phyloP scores from a whole-genome alignment of 306 rosid species.

The Dryas octopetala region DNA sequence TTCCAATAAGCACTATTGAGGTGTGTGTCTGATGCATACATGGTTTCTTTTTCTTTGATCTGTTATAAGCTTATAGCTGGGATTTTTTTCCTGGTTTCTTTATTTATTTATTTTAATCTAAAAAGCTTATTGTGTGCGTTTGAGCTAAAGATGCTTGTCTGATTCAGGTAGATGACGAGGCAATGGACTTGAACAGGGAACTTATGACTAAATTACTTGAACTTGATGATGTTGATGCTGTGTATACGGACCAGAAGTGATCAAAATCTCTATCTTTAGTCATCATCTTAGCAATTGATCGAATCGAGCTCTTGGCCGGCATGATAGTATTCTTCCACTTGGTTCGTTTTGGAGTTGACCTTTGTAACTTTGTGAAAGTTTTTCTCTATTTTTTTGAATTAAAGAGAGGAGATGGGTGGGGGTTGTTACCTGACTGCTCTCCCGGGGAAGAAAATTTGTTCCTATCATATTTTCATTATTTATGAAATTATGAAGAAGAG shows the following conservation, averaged over 20 bases:
- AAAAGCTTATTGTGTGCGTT: neutral
- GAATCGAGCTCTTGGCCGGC: slow-evolving; percentile 16
- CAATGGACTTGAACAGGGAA: slow-evolving; percentile 85
- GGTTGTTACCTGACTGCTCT: neutral
- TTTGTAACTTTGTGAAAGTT: slow-evolving; percentile 3
- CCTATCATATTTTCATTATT: neutral
- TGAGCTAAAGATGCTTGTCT: slow-evolving; percentile 8
- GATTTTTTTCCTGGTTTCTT: neutral
- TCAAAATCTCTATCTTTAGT: slow-evolving; percentile 14
- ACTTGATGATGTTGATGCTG: slow-evolving; percentile 95
- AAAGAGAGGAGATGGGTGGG: neutral
- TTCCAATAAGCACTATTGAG: slow-evolving; percentile 71
- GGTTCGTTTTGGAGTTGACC: slow-evolving; percentile 25
- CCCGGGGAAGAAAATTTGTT: neutral
- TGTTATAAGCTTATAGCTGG: slow-evolving; percentile 10
- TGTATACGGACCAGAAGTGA: slow-evolving; percentile 87
- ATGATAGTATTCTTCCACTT: slow-evolving; percentile 16
- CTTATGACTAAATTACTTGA: slow-evolving; percentile 78
- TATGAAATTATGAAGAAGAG: neutral
- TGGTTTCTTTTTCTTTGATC: neutral
- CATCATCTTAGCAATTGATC: slow-evolving; percentile 28
- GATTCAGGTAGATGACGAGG: slow-evolving; percentile 89
- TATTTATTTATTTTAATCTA: neutral
- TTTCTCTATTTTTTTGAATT: neutral
- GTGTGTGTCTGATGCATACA: slow-evolving; percentile 37